Evolutionary conservation across 1,284 basidiomycete species (phyloP), one percentile per base, ranked within the genome.

Genomic region (Lignosus rhinocerotis): DNA sequence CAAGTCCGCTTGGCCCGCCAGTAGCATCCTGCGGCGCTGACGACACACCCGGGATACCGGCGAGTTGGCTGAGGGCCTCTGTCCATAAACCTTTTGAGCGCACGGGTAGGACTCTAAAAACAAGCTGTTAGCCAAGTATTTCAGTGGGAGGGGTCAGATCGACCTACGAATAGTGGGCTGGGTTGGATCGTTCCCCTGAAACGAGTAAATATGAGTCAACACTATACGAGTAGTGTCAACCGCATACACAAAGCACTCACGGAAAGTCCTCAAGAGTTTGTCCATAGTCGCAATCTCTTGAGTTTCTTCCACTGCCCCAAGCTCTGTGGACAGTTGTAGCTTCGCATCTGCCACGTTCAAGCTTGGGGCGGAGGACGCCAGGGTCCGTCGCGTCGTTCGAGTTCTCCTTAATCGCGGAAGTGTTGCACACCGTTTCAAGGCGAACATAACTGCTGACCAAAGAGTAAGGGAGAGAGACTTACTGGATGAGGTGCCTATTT

Each of bases 261-360:
- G 78, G 66, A 84, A 80, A 45, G 73, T 73, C 57, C 77, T 79
- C 61, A 88, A 72, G 17, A 88, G 72, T n/a, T 67, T 72, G 67
- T 87, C 85, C 77, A 88, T 83, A 4, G 76, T 74, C 11, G 74
- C 77, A 16, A 88, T 77, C 72, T 86, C 83, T 55, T 85, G 77
- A 3, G 80, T 83, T 70, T 87, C 87, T 39, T 80, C 73, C 19
- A 68, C 72, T 14, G 77, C 75, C 14, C 67, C 68, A 6, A 66
- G 54, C 59, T 70, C 68, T 11, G 64, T 63, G 42, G 65, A 62
- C 38, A 63, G 67, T 34, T 59, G 58, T n/a, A 65, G 45, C n/a
- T 53, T 59, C 39, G 61, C 31, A 8, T 61, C 52, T 1, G 56
- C 14, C 14, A 8, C 51, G 46, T 66, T 64, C 7, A 46, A 36